Conservation (phyloP, 306 rosid genomes). For the Hippophae rhamnoides region DNA sequence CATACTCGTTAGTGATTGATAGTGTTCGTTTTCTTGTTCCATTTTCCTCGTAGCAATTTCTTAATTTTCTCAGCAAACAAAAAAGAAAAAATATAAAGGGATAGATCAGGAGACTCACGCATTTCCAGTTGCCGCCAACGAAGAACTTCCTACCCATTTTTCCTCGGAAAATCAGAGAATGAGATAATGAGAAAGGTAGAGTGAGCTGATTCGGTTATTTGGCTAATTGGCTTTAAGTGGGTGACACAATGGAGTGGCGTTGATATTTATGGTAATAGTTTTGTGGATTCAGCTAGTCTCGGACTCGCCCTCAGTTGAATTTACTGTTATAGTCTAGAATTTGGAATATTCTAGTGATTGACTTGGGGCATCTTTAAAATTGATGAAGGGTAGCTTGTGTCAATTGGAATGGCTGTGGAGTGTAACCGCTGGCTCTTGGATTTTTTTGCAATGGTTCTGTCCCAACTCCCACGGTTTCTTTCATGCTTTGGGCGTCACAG, state of each 20-base stretch:
- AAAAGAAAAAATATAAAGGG: not conserved
- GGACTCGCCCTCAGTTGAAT: no score
- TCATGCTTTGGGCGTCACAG: no score
- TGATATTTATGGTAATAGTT: not conserved
- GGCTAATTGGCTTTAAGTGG: slow-evolving; percentile 1
- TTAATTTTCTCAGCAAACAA: slow-evolving; percentile 4
- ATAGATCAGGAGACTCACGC: slow-evolving; percentile 27
- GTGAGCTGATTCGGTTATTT: not conserved
- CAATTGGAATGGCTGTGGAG: no score
- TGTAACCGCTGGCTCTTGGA: no score
- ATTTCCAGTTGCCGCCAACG: slow-evolving; percentile 56
- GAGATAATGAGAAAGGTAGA: not conserved
- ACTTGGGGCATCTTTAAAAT: no score
- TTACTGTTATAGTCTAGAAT: no score
- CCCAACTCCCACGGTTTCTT: no score
- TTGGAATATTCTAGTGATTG: no score
- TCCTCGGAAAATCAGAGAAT: slow-evolving; percentile 12
- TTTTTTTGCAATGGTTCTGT: no score
- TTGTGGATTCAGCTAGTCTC: no score
- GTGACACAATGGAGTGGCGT: not conserved
- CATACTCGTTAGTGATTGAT: not conserved
- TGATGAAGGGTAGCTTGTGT: no score
- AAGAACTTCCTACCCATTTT: slow-evolving; percentile 39
- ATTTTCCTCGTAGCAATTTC: not conserved
- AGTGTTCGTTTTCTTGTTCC: not conserved